Conservation (phyloP, 2,329 filamentous ascomycete species). For the Lecanicillium sp. region DNA sequence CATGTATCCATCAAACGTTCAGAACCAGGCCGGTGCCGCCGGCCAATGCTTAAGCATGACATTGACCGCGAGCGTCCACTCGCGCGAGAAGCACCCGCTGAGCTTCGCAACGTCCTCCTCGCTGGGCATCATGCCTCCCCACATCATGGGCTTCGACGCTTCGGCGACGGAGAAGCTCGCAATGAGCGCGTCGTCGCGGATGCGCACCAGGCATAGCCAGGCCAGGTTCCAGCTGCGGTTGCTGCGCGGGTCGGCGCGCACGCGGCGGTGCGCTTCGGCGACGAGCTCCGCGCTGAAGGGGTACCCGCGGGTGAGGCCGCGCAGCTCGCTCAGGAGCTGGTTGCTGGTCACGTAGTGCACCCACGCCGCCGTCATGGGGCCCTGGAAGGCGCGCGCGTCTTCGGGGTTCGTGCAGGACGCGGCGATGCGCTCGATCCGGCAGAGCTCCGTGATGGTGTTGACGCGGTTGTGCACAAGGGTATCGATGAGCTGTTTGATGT, state of each 20-base stretch:
- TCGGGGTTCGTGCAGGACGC: constrained; percentile 51
- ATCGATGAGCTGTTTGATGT: constrained; percentile 48
- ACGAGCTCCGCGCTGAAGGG: constrained; percentile 61
- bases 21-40: constrained; percentile 51
- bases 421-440: constrained; percentile 63
- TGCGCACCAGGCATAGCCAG: constrained; percentile 64
- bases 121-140: constrained; percentile 54
- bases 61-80: constrained; percentile 60
- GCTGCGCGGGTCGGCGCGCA: constrained; percentile 57
- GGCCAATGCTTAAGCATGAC: constrained; percentile 67
- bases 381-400: constrained; percentile 51
- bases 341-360: constrained; percentile 65
- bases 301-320: constrained; percentile 60
- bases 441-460: constrained; percentile 67
- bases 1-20: too few relatives aligned
- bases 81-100: constrained; percentile 54
- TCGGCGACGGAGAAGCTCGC: constrained; percentile 54
- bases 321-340: constrained; percentile 63
- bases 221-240: constrained; percentile 71
- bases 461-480: constrained; percentile 61
- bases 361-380: constrained; percentile 66
- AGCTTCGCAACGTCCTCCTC: constrained; percentile 52
- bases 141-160: constrained; percentile 61
- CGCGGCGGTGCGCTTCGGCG: constrained; percentile 58
- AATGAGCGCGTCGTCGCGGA: constrained; percentile 57